Evolutionary conservation across 2,329 filamentous ascomycete genomes (phyloP), one percentile per base, ranked within the genome.

Genomic region (Venturia aucupariae): DNA sequence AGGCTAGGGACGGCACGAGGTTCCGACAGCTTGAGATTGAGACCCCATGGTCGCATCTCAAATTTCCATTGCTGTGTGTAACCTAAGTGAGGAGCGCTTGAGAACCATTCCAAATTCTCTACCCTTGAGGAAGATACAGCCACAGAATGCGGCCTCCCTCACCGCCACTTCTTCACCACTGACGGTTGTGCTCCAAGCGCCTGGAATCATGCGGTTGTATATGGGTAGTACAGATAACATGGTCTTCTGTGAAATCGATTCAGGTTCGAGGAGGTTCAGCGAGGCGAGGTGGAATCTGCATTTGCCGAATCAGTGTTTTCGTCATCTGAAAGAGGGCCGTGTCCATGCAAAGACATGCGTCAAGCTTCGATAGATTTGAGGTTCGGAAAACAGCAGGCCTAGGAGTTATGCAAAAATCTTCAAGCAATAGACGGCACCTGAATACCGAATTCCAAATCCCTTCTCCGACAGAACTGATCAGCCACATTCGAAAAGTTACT

Each of bases 81-180:
- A 51, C 24, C 8, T 4, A 4, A 27, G 10, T 27, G 46, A 51
- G 7, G 46, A 51, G 46, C 22, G 46, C 46, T 15, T 51, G 13
- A 51, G 22, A 24, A 30, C 10, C 2, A 27, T 51, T 51, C 46
- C 46, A 51, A 51, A 48, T 48, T 27, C 7, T 27, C 7, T 27
- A 27, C 11, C 27, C 51, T 35, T 57, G 51, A 15, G 10, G 30
- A 13, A 35, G 51, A 35, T 3, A 0, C 51, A 57, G 27, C 19
- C 51, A 32, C 51, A 19, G 24, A 35, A 57, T 35, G 51, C 27
- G 48, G 48, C 48, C 48, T 55, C 48, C 48, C 48, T 55, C 48
- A 55, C 48, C 24, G 48, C 48, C 48, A 19, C 27, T 10, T 19
- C n/a, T 55, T 55, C 24, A 55, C 24, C 48, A 30, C 48, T 48